These are phyloP conservation scores for Aspergillus calidoustus DNA, from an alignment of 2,329 filamentous ascomycete species.

Conservation along the genomic window DNA sequence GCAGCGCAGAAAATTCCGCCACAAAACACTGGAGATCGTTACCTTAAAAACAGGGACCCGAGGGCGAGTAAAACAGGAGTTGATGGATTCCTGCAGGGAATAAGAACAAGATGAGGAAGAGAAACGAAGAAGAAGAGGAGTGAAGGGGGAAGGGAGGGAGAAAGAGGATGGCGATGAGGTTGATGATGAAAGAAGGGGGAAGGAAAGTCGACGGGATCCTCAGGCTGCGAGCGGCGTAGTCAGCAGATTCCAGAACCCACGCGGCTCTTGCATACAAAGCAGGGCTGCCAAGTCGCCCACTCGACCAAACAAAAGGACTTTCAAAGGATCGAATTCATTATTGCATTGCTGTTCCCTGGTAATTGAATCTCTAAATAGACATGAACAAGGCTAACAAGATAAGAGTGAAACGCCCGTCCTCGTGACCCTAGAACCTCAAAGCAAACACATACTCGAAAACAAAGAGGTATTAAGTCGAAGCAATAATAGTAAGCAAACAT, in stretches of 20 bases:
- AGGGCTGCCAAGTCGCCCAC: slow-evolving; percentile 14
- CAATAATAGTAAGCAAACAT: slow-evolving; percentile 20
- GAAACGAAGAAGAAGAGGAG: slow-evolving; percentile 10
- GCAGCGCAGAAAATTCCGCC: slow-evolving; percentile 26
- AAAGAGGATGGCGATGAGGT: slow-evolving; percentile 11
- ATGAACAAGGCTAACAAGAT: slow-evolving; percentile 1
- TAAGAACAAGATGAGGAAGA: slow-evolving; percentile 4
- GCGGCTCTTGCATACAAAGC: slow-evolving; percentile 19
- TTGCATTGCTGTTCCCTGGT: slow-evolving; percentile 4
- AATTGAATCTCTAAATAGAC: neutral
- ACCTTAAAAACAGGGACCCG: slow-evolving; percentile 11
- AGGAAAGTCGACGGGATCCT: slow-evolving; percentile 14
- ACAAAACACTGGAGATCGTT: slow-evolving; percentile 15
- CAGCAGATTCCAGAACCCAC: slow-evolving; percentile 21
- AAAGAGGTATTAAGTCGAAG: slow-evolving; percentile 12
- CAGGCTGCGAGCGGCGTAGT: slow-evolving; percentile 17
- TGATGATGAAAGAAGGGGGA: slow-evolving; percentile 30
- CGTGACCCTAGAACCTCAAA: slow-evolving; percentile 9
- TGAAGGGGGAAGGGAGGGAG: slow-evolving; percentile 15
- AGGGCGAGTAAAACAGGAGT: slow-evolving; percentile 14
- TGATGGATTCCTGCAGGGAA: neutral
- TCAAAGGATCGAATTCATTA: slow-evolving; percentile 1
- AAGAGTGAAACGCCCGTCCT: slow-evolving; percentile 16
- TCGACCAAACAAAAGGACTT: neutral
- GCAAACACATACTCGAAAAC: neutral